Evolutionary conservation across 257 asterid genomes (phyloP), one percentile per base, ranked within the genome.

Genomic region (Leptodermis oblonga): DNA sequence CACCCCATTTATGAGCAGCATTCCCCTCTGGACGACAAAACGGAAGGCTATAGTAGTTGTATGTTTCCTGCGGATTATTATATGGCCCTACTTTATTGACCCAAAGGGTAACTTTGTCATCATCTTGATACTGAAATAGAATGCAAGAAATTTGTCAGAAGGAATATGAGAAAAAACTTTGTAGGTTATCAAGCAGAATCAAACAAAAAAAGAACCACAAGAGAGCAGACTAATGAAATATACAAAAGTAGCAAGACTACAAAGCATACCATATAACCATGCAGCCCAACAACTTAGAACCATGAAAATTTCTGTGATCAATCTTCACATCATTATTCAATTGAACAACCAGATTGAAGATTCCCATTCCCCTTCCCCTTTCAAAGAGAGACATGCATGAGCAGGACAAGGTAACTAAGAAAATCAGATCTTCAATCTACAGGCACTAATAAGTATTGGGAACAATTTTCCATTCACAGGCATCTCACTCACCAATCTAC

Each of bases 21-120:
- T 71, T 78, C n/a, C 93, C 93, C 39, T 82, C 81, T 55, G 84
- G 84, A 76, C 63, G 96, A 78, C 98, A 93, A 82, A 93, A 93
- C 5, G 98, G 98, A 71, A 93, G 96, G 81, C 87, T 88, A 81
- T 83, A 88, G 67, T 93, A 93, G 79, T 93, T 93, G 89, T 93
- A 93, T 8, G 98, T 93, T 78, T 93, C 98, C 77, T 93, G 98
- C 36, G 98, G 98, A 79, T 93, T 93, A 75, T 93, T 88, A 75
- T 88, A 90, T 10, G 98, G 97, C 73, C 98, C 98, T 73, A 90
- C 98, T 85, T 93, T 93, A 75, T 93, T 90, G 73, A 93, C 98
- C 98, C 98, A 93, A 39, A 93, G 84, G 46, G 79, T 86, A 76
- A 93, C 95, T 9, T 88, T 70, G 17, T 90, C 98, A 65, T 75